Evolutionary conservation across 2,329 filamentous ascomycete genomes (phyloP), one percentile per base, ranked within the genome.

Genomic region (Cladophialophora immunda): DNA sequence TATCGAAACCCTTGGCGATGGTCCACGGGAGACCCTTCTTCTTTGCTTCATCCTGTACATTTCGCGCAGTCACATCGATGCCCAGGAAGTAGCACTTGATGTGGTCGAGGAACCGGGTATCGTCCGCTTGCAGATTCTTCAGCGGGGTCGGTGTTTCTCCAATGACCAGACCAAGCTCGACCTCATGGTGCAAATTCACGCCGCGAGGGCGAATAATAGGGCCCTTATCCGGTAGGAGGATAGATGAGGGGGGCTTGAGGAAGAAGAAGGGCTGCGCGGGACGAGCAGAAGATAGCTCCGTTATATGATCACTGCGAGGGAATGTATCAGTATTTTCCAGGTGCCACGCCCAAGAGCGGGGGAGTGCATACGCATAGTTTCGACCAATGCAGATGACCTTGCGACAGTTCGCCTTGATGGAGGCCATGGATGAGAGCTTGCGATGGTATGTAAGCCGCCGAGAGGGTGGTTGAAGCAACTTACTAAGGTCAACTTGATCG

Each of bases 261-360:
- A 99, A 99, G 89, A 97, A 99, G 83, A 99, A 98, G 29, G 95
- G 95, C 81, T 97, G 93, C 79, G 95, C 96, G 58, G 95, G 95
- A 71, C 89, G 89, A 68, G 86, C 85, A 80, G 90, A 97, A 80
- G 93, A 93, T 73, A 99, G 87, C 83, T 99, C 95, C 70, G 90
- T 88, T 77, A 98, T 91, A 81, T 99, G 95, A 80, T 97, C 95
- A 75, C 92, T 95, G 75, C 41, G 36, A 13, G 8, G 32, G 29
- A 17, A 25, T 45, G 6, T 13, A 17, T 50, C 41, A 50, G 59
- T 67, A 27, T 66, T 50, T 50, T 17, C 66, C 71, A 65, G 71
- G 70, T 56, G 8, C 36, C 52, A 58, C 19, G 57, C 68, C 56
- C 22, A 58, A 27, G 53, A 47, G 50, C 58, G 53, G 45, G 36